phyloP scores from a whole-genome alignment of 2,329 filamentous ascomycete genomes.

The Rhynchosporium graminicola region DNA sequence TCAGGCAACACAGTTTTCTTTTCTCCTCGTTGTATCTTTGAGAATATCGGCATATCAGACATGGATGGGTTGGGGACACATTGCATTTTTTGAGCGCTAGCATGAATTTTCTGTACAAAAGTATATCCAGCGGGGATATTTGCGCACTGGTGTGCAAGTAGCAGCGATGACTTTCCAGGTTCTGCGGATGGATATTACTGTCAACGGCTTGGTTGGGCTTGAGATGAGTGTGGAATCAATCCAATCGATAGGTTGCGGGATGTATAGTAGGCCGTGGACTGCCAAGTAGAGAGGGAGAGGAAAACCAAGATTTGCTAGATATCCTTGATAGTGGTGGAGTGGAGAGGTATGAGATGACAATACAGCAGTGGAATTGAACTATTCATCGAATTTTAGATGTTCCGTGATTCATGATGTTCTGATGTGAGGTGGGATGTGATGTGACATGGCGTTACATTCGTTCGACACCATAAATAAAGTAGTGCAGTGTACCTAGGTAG shows the following conservation, averaged over 20 bases:
- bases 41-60: neutral
- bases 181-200: neutral
- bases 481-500: no score
- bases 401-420: no score
- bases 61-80: neutral
- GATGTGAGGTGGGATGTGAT: no score
- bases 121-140: neutral
- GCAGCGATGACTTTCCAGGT: neutral
- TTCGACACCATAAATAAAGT: no score
- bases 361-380: neutral
- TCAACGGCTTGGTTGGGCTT: neutral
- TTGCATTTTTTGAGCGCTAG: neutral
- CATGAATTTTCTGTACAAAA: constrained; percentile 6
- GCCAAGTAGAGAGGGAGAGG: no score
- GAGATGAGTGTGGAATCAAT: neutral
- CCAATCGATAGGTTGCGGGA: no score
- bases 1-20: neutral
- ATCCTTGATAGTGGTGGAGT: neutral
- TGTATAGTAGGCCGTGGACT: no score
- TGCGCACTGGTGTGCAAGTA: neutral
- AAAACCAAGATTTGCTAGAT: neutral
- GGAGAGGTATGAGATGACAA: neutral
- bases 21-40: constrained; percentile 1
- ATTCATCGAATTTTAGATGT: no score
- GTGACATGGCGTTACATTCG: no score